phyloP scores from a whole-genome alignment of 768 basidiomycete genomes.

The Coprinellus aureogranulatus region DNA sequence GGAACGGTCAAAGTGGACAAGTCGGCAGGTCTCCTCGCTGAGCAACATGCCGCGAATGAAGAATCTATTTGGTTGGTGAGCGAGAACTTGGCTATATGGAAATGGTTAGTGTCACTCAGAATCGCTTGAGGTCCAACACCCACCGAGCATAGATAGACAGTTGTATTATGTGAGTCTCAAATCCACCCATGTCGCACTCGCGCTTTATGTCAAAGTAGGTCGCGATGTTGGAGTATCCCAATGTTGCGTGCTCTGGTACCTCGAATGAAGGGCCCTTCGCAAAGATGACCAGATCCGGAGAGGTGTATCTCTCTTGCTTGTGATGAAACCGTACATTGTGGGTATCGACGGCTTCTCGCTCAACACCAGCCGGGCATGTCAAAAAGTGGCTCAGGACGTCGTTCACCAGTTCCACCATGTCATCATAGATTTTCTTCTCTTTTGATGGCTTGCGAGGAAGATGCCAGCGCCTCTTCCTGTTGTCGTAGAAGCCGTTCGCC shows the following conservation, averaged over 20 bases:
- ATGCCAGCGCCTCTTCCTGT: too few species aligned
- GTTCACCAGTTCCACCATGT: too few species aligned
- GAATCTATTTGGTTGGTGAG: not conserved
- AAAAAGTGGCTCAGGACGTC: too few species aligned
- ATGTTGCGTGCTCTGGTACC: not conserved
- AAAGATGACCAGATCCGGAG: not conserved
- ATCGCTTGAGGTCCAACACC: not conserved
- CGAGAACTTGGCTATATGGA: not conserved
- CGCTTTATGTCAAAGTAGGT: not conserved
- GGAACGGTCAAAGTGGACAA: constrained; percentile 3
- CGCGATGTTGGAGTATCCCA: not conserved
- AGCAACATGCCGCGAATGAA: not conserved
- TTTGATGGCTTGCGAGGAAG: too few species aligned
- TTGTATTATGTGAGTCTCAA: not conserved
- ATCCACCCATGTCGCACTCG: not conserved
- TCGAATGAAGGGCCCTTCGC: not conserved
- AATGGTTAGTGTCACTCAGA: not conserved
- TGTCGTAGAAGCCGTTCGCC: too few species aligned
- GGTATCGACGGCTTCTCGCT: too few species aligned
- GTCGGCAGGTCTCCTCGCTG: not conserved
- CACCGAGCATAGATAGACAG: not conserved
- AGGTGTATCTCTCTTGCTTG: not conserved
- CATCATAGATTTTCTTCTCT: too few species aligned
- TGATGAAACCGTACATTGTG: not conserved
- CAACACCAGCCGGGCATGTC: too few species aligned